phyloP scores from a whole-genome alignment of 257 asterid genomes.

The Osmanthus fragrans region DNA sequence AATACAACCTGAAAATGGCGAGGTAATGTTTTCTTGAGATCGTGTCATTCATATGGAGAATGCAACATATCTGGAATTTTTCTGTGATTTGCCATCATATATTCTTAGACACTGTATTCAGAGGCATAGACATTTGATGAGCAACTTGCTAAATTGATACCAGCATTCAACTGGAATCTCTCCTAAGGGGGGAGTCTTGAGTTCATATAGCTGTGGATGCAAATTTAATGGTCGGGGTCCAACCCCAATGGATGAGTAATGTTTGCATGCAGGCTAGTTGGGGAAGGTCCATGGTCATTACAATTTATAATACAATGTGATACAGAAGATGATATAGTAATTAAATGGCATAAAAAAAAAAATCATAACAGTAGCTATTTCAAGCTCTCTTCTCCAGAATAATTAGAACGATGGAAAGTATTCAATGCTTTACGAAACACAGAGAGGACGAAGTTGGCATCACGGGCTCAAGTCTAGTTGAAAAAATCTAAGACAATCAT shows the following conservation, averaged over 20 bases:
- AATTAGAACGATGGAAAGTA: not conserved
- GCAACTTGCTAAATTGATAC: not conserved
- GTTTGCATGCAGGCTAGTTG: not conserved
- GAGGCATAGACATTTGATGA: conserved; percentile 20
- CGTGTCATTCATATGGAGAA: conserved; percentile 5
- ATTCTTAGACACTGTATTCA: conserved; percentile 6
- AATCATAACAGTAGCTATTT: conserved; percentile 5
- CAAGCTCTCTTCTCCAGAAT: not conserved
- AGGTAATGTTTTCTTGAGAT: conserved; percentile 59
- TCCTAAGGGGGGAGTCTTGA: too few relatives aligned
- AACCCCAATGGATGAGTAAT: not conserved
- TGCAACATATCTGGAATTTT: not conserved
- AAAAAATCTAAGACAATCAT: not conserved
- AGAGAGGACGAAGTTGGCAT: not conserved
- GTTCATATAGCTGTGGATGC: too few relatives aligned
- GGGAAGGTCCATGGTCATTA: not conserved
- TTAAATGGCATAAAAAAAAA: not conserved
- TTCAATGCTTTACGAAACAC: not conserved
- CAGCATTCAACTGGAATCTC: too few relatives aligned
- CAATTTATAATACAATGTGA: not conserved
- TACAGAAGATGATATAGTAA: not conserved
- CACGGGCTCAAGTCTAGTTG: not conserved
- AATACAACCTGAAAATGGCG: conserved; percentile 95
- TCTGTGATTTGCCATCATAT: conserved; percentile 2
- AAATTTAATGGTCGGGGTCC: too few relatives aligned